Evolutionary conservation across 345 rosid genomes (phyloP), one percentile per base, ranked within the genome.

Genomic region (Streptanthus diversifolius): DNA sequence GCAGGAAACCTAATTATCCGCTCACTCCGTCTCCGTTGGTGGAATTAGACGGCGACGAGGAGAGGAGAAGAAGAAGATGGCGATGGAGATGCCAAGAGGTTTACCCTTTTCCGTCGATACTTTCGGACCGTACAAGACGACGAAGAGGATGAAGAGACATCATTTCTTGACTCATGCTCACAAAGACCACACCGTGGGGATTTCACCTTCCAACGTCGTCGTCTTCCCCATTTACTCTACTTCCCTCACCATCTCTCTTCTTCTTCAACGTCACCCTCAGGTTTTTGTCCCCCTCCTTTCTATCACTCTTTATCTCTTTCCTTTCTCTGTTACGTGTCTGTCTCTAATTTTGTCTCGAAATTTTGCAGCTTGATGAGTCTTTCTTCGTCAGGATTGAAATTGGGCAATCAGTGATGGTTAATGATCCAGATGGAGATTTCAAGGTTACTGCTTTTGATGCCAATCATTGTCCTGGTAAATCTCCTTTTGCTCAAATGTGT

Each of bases 91-190:
- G 91, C 95, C 95, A 5, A 84, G 77, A 79, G 96, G 98, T 61
- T 52, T 90, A 40, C 96, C 96, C 4, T 90, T 92, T 75, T 85
- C 92, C 11, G 97, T 93, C 69, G 96, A 90, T 81, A 87, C 93
- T 0, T 86, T 93, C 81, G 82, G 66, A 32, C 77, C 82, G 10
- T 80, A 68, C 69, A 90, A 91, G 9, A 71, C 73, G 66, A 87
- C 75, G 45, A 92, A 90, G 82, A 80, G 87, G 41, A 73, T 73
- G 59, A 92, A 90, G 82, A 76, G 90, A 52, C 86, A 85, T 74
- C 92, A 86, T 82, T 93, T 93, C 83, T 78, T 90, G 74, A 87
- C 93, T 0, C 93, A 93, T 49, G 93, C 96, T 40, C 98, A 90
- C 79, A 83, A 81, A 35, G 98, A 90, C 44, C 98, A 93, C 77